Base-by-base conservation (phyloP, 768 basidiomycete species). In the Asterophora parasitica region DNA sequence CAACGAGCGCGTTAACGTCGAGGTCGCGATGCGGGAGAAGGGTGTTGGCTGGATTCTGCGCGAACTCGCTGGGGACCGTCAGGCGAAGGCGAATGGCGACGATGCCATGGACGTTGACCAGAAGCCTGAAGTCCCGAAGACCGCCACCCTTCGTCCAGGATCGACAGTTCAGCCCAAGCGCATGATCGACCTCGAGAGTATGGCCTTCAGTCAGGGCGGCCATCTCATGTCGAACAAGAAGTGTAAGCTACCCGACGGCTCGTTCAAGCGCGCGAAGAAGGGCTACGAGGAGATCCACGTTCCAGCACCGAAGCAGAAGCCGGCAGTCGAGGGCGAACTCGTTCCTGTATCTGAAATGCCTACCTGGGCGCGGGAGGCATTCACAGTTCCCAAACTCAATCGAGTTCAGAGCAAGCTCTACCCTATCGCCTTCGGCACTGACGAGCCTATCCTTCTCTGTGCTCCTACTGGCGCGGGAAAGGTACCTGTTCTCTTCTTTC, bases 161-260 rank as follows among this genome's bases (percentile, higher is more conserved):
- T 89, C 91, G 1, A 83, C 81, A 0, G 79, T 92, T 2, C 88
- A 92, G 55, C 94, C 93, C 4, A 90, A 92, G 56, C 75, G 74
- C 32, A 84, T 79, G 0, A 77, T 99, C 30, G 96, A 98, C 63
- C 74, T 99, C 44, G 93, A 96, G 58, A 79, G 81, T 50, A 88
- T 98, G 85, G 85, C 90, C n/a, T 99, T 99, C 69, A 82, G 83
- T 38, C 93, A 97, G 59, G 96, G 94, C 17, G 93, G 91, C 0
- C 94, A 97, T 51, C 71, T 97, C 51, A 99, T 98, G 95, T 91
- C 91, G 12, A 97, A 98, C 73, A 97, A 97, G 69, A 97, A 97
- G 70, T 90, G 88, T 70, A 96, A 94, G 63, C 82, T 98, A 3
- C 96, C 96, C 0, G 92, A 96, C 33, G 96, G 96, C 4, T 96